phyloP scores from a whole-genome alignment of 192 early-diverging fungal genomes.

The Geranomyces variabilis region DNA sequence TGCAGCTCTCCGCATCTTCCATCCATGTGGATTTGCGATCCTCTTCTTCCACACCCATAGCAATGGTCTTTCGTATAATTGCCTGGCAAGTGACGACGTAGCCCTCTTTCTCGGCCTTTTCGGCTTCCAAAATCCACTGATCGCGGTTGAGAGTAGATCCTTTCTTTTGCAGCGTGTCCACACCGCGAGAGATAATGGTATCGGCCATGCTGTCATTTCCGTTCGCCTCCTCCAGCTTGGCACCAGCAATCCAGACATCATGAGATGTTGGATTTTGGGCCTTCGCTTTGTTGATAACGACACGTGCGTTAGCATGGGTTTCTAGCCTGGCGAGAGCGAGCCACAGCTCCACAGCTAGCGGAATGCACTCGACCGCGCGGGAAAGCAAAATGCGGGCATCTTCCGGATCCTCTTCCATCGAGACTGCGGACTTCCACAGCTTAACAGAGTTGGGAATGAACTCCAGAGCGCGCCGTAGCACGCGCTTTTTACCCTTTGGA shows the following conservation, averaged over 20 bases:
- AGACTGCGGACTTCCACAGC: conserved; percentile 91
- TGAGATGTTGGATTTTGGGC: conserved; percentile 81
- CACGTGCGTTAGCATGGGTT: conserved; percentile 82
- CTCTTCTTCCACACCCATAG: conserved; percentile 76
- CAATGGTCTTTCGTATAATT: conserved; percentile 79
- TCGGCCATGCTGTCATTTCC: conserved; percentile 67
- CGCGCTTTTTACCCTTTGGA: conserved; percentile 71
- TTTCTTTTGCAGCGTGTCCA: conserved; percentile 63
- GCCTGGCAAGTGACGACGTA: conserved; percentile 78
- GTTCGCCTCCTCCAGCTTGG: conserved; percentile 86
- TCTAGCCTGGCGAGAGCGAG: conserved; percentile 92
- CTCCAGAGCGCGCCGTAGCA: conserved; percentile 90
- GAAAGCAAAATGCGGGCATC: conserved; percentile 90
- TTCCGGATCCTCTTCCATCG: conserved; percentile 87
- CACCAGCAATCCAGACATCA: conserved; percentile 95
- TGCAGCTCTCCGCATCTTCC: conserved; percentile 84
- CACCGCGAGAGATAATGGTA: conserved; percentile 73
- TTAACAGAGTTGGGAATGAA: conserved; percentile 88
- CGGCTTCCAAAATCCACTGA: conserved; percentile 88
- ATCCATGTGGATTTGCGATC: conserved; percentile 83
- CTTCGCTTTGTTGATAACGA: conserved; percentile 90
- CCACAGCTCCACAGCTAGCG: conserved; percentile 91
- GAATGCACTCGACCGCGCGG: conserved; percentile 93
- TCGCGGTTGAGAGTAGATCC: conserved; percentile 78
- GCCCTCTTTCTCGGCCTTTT: conserved; percentile 77